These are phyloP conservation scores for Fusarium sp. DNA, from an alignment of 2,329 filamentous ascomycete genomes.

Conservation along the genomic window DNA sequence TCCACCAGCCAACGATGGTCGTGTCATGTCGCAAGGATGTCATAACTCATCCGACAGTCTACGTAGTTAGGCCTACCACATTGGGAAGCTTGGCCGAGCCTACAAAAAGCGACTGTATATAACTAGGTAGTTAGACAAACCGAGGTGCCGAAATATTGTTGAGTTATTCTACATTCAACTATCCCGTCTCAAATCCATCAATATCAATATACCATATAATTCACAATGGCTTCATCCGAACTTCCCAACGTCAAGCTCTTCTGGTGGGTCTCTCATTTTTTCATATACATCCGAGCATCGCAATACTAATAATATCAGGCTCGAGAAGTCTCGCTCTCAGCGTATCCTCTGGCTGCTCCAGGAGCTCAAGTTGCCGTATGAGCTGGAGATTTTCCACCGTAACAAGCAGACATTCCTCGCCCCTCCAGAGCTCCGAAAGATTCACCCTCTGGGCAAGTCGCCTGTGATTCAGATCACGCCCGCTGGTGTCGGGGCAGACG, in stretches of 20 bases:
- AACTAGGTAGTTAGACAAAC: neutral
- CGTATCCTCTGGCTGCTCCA: constrained; percentile 88
- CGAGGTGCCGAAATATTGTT: neutral
- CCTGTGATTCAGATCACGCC: constrained; percentile 77
- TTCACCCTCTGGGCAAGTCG: constrained; percentile 89
- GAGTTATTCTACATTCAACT: neutral
- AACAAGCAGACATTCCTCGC: constrained; percentile 71
- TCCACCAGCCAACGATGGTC: constrained; percentile 9
- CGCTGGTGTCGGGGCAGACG: constrained; percentile 43
- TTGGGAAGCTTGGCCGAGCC: constrained; percentile 22
- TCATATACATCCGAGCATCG: neutral
- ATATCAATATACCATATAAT: neutral
- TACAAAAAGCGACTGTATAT: constrained; percentile 2
- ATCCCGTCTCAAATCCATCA: neutral
- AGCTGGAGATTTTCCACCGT: constrained; percentile 83
- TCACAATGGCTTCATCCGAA: constrained; percentile 46
- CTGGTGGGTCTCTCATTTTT: constrained; percentile 59
- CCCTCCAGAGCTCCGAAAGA: constrained; percentile 77
- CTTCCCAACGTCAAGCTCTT: constrained; percentile 70
- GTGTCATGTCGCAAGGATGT: neutral
- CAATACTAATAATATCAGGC: constrained; percentile 63
- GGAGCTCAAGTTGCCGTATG: constrained; percentile 82
- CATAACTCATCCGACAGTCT: neutral
- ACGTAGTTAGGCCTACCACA: constrained; percentile 26
- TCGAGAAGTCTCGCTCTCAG: constrained; percentile 84